Conservation (phyloP, 805 yeast genomes). For the Yarrowia osloensis region DNA sequence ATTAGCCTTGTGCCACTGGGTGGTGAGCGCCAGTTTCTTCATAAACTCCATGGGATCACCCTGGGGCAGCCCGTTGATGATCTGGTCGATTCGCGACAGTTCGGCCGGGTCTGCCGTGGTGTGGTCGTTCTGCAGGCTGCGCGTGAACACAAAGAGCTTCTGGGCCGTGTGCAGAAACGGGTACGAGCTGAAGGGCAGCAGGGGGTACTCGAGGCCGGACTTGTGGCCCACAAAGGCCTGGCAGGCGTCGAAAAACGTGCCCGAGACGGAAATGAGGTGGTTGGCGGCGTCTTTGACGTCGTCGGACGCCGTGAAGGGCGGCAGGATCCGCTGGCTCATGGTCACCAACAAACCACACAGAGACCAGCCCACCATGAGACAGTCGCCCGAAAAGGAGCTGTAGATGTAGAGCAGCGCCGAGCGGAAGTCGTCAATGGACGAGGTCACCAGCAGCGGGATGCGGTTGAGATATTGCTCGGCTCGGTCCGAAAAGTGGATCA, state of each 20-base stretch:
- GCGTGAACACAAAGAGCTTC: neutral
- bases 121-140: neutral
- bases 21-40: constrained; percentile 5
- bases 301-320: neutral
- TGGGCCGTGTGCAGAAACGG: constrained; percentile 9
- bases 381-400: constrained; percentile 14
- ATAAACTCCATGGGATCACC: neutral
- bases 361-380: constrained; percentile 27
- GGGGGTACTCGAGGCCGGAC: constrained; percentile 2
- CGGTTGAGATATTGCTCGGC: constrained; percentile 21
- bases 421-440: constrained; percentile 6
- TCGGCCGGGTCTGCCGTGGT: neutral
- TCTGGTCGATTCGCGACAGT: neutral
- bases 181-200: neutral
- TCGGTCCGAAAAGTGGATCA: neutral
- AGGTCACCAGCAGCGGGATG: constrained; percentile 9
- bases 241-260: constrained; percentile 16
- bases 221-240: constrained; percentile 22
- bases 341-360: constrained; percentile 24
- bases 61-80: neutral
- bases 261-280: constrained; percentile 5
- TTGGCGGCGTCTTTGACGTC: constrained; percentile 4
- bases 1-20: constrained; percentile 15
- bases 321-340: constrained; percentile 6
- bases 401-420: constrained; percentile 12